These are phyloP conservation scores for Aspergillus viridinutans DNA, from an alignment of 2,329 filamentous ascomycete species.

Conservation along the genomic window DNA sequence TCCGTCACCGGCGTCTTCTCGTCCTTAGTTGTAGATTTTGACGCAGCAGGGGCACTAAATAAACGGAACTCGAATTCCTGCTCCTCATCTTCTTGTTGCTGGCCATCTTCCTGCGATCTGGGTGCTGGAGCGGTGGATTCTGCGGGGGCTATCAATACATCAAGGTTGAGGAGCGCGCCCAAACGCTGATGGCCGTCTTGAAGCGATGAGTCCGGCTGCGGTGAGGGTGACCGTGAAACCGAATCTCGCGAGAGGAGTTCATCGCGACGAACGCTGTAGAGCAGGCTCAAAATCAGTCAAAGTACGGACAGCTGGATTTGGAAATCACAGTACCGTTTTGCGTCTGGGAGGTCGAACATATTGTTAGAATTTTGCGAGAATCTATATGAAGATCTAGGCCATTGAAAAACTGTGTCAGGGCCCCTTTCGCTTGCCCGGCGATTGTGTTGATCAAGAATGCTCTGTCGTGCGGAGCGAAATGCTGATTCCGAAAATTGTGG, in stretches of 20 bases:
- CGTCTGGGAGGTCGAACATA: slow-evolving; percentile 37
- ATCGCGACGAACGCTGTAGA: slow-evolving; percentile 33
- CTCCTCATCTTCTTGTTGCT: slow-evolving; percentile 28
- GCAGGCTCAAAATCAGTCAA: neutral
- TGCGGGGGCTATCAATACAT: slow-evolving; percentile 16
- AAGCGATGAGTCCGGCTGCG: slow-evolving; percentile 20
- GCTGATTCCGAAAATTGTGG: slow-evolving; percentile 2
- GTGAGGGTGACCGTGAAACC: slow-evolving; percentile 28
- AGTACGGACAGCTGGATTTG: neutral
- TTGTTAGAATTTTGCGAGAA: neutral
- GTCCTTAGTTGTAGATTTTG: neutral
- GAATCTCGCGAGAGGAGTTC: slow-evolving; percentile 30
- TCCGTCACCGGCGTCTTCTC: neutral
- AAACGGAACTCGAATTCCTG: slow-evolving; percentile 43
- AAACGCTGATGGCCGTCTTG: slow-evolving; percentile 30
- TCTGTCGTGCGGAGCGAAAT: slow-evolving; percentile 1
- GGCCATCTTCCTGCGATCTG: slow-evolving; percentile 3
- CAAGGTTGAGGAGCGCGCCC: slow-evolving; percentile 31
- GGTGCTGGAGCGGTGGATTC: neutral
- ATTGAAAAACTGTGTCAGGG: neutral
- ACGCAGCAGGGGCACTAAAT: slow-evolving; percentile 31
- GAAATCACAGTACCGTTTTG: slow-evolving; percentile 27
- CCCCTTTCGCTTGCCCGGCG: too few species aligned
- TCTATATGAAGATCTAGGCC: neutral
- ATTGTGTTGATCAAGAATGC: neutral